These are phyloP conservation scores for Arachnomyces sp. DNA, from an alignment of 2,329 filamentous ascomycete species.

Conservation along the genomic window DNA sequence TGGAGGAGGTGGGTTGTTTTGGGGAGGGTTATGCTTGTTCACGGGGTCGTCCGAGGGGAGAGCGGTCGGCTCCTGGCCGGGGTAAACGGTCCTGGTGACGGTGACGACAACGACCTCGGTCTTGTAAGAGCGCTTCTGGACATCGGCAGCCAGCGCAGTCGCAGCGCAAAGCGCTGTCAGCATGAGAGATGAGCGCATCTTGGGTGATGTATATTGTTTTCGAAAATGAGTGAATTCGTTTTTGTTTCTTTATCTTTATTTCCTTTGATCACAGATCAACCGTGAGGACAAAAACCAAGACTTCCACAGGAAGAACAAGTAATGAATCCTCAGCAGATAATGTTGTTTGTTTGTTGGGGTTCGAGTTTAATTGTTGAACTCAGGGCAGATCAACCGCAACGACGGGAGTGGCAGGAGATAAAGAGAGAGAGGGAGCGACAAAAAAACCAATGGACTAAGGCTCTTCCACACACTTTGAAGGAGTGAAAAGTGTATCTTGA, in stretches of 20 bases:
- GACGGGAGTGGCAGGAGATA: too few relatives aligned
- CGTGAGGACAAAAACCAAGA: slow-evolving; percentile 15
- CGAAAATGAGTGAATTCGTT: slow-evolving; percentile 5
- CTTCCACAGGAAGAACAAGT: slow-evolving; percentile 32
- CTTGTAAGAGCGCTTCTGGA: slow-evolving; percentile 28
- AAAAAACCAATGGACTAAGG: slow-evolving; percentile 10
- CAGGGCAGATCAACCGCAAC: slow-evolving; percentile 1
- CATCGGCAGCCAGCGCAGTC: slow-evolving; percentile 25
- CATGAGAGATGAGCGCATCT: slow-evolving; percentile 29
- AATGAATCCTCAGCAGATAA: not conserved
- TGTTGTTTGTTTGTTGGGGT: not conserved
- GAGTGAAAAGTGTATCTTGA: slow-evolving; percentile 17
- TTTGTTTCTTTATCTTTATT: slow-evolving; percentile 9
- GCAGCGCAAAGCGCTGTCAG: slow-evolving; percentile 30
- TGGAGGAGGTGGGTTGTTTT: slow-evolving; percentile 13
- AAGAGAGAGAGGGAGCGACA: slow-evolving; percentile 7
- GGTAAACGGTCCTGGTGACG: slow-evolving; percentile 27
- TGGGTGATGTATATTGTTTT: slow-evolving; percentile 4
- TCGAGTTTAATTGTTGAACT: slow-evolving; percentile 3
- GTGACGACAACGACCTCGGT: slow-evolving; percentile 31
- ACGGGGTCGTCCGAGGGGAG: slow-evolving; percentile 5
- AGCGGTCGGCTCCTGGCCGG: slow-evolving; percentile 1
- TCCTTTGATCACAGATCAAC: slow-evolving; percentile 27
- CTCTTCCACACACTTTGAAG: slow-evolving; percentile 16
- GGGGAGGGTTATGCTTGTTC: slow-evolving; percentile 5